phyloP scores from a whole-genome alignment of 331 rosid genomes.

The Dryas integrifolia region DNA sequence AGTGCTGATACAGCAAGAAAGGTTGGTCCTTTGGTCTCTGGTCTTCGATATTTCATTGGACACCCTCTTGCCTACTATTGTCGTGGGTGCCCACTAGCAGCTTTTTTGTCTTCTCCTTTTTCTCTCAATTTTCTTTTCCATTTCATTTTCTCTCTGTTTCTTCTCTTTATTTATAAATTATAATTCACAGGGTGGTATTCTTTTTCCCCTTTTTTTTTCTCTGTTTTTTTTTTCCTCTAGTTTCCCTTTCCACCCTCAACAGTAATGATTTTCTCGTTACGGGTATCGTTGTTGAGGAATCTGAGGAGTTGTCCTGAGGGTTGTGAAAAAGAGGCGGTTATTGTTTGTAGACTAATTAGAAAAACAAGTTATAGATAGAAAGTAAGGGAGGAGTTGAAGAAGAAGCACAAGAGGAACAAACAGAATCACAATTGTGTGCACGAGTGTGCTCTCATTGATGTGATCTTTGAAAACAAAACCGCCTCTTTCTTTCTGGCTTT shows the following conservation, averaged over 20 bases:
- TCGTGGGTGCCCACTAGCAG: slow-evolving; percentile 84
- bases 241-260: slow-evolving; percentile 34
- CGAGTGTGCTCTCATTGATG: slow-evolving; percentile 60
- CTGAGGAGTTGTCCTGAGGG: slow-evolving; percentile 46
- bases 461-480: slow-evolving; percentile 23
- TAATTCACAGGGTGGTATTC: slow-evolving; percentile 18
- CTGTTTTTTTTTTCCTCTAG: slow-evolving; percentile 7
- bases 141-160: slow-evolving; percentile 16
- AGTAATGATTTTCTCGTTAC: slow-evolving; percentile 61
- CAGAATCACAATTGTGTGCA: slow-evolving; percentile 43
- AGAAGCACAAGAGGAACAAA: slow-evolving; percentile 6
- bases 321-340: slow-evolving; percentile 49
- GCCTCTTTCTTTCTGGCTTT: too few species aligned
- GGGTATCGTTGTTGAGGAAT: slow-evolving; percentile 65
- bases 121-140: background rate
- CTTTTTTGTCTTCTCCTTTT: slow-evolving; percentile 55
- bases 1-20: slow-evolving; percentile 55
- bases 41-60: slow-evolving; percentile 54
- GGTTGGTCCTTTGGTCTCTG: slow-evolving; percentile 36
- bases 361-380: slow-evolving; percentile 14
- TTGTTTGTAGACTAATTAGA: slow-evolving; percentile 5
- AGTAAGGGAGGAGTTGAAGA: background rate
- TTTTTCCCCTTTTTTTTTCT: slow-evolving; percentile 9
- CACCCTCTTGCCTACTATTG: slow-evolving; percentile 37
- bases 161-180: background rate